Conservation (phyloP, 2,329 filamentous ascomycete genomes). For the Venturia nashicola region DNA sequence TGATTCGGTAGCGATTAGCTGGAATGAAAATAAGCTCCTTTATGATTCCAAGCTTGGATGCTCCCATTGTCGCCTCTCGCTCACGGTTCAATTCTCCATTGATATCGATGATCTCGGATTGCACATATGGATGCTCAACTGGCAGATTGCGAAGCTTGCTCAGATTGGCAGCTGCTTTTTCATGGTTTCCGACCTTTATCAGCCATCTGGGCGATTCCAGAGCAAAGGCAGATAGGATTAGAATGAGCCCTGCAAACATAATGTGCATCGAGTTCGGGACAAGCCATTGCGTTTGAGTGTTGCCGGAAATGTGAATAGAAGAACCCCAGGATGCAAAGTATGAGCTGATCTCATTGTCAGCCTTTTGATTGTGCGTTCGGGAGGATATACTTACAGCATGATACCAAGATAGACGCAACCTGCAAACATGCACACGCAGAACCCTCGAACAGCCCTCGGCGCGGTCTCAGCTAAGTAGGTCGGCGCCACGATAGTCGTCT, state of each 20-base stretch:
- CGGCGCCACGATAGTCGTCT: conserved; percentile 42
- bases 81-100: conserved; percentile 55
- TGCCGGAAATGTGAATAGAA: conserved; percentile 37
- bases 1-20: conserved; percentile 61
- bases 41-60: conserved; percentile 51
- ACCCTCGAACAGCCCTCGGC: conserved; percentile 55
- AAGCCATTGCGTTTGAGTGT: conserved; percentile 37
- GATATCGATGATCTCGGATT: conserved; percentile 51
- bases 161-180: conserved; percentile 40
- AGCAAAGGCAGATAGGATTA: conserved; percentile 55
- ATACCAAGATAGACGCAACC: conserved; percentile 66
- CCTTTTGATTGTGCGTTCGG: not conserved
- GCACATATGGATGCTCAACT: conserved; percentile 47
- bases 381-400: conserved; percentile 37
- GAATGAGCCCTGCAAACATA: conserved; percentile 64
- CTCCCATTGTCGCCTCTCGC: conserved; percentile 55
- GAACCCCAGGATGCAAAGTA: conserved; percentile 57
- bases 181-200: conserved; percentile 32
- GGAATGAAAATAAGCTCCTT: conserved; percentile 57
- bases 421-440: conserved; percentile 61
- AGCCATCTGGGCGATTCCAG: conserved; percentile 49
- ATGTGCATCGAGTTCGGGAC: conserved; percentile 65
- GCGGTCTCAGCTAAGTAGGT: conserved; percentile 64
- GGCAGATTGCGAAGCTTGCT: conserved; percentile 47
- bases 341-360: conserved; percentile 24